Base-by-base conservation (phyloP, 345 rosid species). In the Lumnitzera littorea region DNA sequence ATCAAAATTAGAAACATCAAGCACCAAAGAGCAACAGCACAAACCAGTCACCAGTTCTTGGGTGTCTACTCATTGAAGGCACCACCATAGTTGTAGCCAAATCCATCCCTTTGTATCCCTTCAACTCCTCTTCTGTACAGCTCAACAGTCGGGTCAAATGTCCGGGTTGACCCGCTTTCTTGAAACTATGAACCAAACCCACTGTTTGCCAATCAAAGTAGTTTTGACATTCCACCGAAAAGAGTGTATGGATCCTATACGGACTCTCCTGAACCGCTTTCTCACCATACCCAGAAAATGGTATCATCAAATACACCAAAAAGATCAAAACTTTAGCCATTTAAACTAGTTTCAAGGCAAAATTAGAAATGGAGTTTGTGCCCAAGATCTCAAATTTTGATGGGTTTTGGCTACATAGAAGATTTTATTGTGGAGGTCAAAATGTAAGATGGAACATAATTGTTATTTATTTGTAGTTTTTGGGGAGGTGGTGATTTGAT, bases 201-300 rank as follows among this genome's bases (percentile, higher is more conserved):
- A 91, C 99, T 48, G 95, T 91, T 73, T 94, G 91, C 99, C 99
- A 94, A 75, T 94, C 99, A 61, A 94, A 94, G 80, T 91, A 94
- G 61, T 86, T 68, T 74, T 86, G 94, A 70, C 99, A 88, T 78
- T 91, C 97, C 74, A 95, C 97, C 20, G 95, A 91, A 81, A 95
- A 95, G 67, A 91, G 75, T 50, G 99, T 90, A 58, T 94, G 99
- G 78, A 91, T 83, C 91, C 97, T 82, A 66, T 84, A 76, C 15
- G 95, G 91, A 23, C 83, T 80, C 66, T 78, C 55, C 61, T 53
- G 63, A 57, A 59, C 69, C 67, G 53, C 55, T 80, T n/a, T 43
- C 74, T 47, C 50, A 69, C 80, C 69, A 70, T 57, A 56, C 67
- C 67, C 63, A 67, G 61, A 78, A 62, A 61, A 53, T 67, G 64